Evolutionary conservation across 2,329 filamentous ascomycete species (phyloP).

Genomic region (Fusarium acutatum): DNA sequence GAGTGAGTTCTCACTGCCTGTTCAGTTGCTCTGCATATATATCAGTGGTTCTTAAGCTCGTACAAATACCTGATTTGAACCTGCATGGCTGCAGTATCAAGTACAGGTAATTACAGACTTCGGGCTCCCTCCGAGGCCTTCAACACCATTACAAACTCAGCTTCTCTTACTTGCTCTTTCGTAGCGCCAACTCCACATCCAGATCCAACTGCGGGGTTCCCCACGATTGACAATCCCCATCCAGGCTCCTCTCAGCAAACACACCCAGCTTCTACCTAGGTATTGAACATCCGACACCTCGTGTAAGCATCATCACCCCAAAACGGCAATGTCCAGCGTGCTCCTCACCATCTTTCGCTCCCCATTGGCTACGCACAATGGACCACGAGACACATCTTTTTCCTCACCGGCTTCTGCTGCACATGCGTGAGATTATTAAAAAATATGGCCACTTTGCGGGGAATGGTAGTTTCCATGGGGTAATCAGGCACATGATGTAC

Average conservation of each 20-base stretch:
- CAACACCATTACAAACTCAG: slow-evolving; percentile 22
- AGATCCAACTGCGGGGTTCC: slow-evolving; percentile 28
- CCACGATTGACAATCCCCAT: slow-evolving; percentile 12
- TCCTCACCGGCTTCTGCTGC: slow-evolving; percentile 10
- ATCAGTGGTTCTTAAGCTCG: neutral
- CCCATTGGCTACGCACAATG: neutral
- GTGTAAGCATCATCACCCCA: neutral
- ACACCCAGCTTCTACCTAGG: neutral
- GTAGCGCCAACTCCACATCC: neutral
- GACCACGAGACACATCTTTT: slow-evolving; percentile 2
- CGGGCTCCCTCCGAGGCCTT: neutral
- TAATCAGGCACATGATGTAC: slow-evolving; percentile 1
- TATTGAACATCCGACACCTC: neutral
- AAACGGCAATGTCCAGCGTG: slow-evolving; percentile 31
- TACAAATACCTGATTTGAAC: neutral
- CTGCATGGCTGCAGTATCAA: neutral
- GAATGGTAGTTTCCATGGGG: slow-evolving; percentile 33
- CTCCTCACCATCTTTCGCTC: neutral
- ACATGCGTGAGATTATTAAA: neutral
- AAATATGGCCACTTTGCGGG: slow-evolving; percentile 20
- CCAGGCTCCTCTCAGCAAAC: neutral
- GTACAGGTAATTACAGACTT: neutral
- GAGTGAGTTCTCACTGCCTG: neutral
- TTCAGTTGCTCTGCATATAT: neutral
- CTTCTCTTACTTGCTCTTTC: slow-evolving; percentile 5